These are phyloP conservation scores for Epichloe sp. DNA, from an alignment of 2,329 filamentous ascomycete species.

Conservation along the genomic window DNA sequence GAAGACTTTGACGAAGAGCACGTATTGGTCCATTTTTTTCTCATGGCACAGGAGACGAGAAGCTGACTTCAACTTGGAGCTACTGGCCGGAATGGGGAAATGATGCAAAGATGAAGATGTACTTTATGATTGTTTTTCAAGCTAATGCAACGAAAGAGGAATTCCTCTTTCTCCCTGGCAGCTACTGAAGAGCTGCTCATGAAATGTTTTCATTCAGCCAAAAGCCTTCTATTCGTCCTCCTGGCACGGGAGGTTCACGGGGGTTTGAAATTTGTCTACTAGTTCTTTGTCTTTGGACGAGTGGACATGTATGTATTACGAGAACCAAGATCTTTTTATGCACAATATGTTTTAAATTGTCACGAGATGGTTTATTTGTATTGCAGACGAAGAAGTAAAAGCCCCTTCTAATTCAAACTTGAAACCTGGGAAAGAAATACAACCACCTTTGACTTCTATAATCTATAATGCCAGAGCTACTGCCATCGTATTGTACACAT, in stretches of 20 bases:
- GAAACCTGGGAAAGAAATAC: no score
- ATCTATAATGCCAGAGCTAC: neutral
- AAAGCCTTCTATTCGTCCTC: neutral
- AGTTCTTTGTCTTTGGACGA: neutral
- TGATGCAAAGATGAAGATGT: neutral
- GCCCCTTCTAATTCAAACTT: no score
- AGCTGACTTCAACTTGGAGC: neutral
- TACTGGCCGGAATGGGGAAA: neutral
- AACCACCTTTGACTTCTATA: no score
- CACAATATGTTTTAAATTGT: neutral
- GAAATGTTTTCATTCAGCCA: constrained; percentile 20
- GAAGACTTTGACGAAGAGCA: neutral
- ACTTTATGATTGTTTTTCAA: constrained; percentile 1
- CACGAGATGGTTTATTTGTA: neutral
- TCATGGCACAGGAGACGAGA: neutral
- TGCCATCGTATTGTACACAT: neutral
- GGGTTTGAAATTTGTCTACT: neutral
- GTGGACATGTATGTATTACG: neutral
- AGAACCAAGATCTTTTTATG: neutral
- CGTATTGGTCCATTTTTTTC: neutral
- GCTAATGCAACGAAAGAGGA: constrained; percentile 18
- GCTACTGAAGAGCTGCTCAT: constrained; percentile 11
- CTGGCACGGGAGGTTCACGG: no score
- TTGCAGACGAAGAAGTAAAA: neutral
- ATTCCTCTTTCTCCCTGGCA: constrained; percentile 8